Evolutionary conservation across 2,329 filamentous ascomycete species (phyloP).

Genomic region (Aspergillus sp.): DNA sequence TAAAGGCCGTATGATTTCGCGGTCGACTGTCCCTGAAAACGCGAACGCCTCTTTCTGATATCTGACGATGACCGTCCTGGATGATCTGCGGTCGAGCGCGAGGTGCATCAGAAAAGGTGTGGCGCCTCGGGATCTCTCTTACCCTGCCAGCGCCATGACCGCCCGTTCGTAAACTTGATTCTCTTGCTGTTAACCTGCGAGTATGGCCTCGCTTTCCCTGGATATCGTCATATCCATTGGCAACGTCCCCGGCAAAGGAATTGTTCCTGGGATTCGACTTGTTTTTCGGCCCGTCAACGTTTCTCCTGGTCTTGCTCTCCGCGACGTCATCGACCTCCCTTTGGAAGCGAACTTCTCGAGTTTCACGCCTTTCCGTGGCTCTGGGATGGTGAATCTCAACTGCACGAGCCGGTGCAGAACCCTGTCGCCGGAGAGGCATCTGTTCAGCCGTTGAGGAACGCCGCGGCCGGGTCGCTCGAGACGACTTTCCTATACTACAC

Average conservation of each 20-base stretch:
- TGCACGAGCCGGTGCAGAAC: not conserved
- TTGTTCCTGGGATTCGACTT: not conserved
- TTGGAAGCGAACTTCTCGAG: too few species aligned
- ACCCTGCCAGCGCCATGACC: constrained; percentile 1
- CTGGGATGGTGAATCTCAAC: not conserved
- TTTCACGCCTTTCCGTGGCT: not conserved
- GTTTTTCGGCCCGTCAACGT: not conserved
- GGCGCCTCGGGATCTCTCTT: constrained; percentile 1
- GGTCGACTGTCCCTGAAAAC: constrained; percentile 9
- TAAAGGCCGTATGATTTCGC: constrained; percentile 5
- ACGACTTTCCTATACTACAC: not conserved
- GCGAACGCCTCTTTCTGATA: constrained; percentile 11
- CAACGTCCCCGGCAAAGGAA: not conserved
- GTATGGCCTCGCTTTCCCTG: not conserved
- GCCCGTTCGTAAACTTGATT: constrained; percentile 1
- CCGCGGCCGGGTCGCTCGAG: not conserved
- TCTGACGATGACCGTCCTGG: constrained; percentile 15
- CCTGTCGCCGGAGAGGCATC: not conserved
- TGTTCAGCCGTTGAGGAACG: not conserved
- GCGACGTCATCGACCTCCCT: too few species aligned
- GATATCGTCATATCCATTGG: not conserved
- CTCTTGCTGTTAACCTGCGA: constrained; percentile 1
- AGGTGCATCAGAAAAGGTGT: not conserved
- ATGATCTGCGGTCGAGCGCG: constrained; percentile 14
- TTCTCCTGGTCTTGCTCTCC: not conserved